Conservation (phyloP, 2,329 filamentous ascomycete species). For the Sclerotinia spermophila region DNA sequence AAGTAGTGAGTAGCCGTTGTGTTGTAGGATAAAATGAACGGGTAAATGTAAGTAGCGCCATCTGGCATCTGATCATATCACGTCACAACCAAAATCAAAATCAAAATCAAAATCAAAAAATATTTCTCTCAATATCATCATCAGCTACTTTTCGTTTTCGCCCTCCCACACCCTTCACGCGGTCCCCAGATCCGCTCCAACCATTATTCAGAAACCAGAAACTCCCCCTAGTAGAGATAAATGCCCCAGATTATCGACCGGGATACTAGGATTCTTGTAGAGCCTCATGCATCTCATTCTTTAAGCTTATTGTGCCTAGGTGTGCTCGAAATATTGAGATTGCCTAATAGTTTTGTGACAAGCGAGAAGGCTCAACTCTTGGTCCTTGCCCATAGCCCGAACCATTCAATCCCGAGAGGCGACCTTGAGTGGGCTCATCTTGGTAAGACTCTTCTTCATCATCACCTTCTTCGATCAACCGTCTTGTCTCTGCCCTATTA, state of each 20-base stretch:
- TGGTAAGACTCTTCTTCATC: constrained; percentile 24
- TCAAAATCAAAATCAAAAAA: neutral
- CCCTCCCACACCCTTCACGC: neutral
- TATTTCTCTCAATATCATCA: neutral
- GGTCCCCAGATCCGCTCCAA: neutral
- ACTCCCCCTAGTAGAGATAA: constrained; percentile 5
- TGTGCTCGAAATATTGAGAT: neutral
- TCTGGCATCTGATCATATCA: constrained; percentile 11
- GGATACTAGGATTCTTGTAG: neutral
- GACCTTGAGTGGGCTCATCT: constrained; percentile 25
- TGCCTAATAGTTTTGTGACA: constrained; percentile 19
- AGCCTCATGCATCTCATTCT: constrained; percentile 8
- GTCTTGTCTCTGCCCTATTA: constrained; percentile 25
- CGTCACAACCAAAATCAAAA: neutral
- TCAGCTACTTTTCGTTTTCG: neutral
- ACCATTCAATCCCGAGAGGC: constrained; percentile 1
- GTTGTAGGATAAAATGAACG: constrained; percentile 3
- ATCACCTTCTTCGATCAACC: constrained; percentile 31
- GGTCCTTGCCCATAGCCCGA: constrained; percentile 23
- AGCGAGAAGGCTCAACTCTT: constrained; percentile 30
- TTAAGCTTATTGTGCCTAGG: neutral
- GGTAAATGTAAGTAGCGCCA: neutral
- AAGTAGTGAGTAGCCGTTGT: neutral
- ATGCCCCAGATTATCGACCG: neutral
- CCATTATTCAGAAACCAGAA: neutral